Base-by-base conservation (phyloP, 108 stramenopile genomes). In the Cafeteria roenbergensis region DNA sequence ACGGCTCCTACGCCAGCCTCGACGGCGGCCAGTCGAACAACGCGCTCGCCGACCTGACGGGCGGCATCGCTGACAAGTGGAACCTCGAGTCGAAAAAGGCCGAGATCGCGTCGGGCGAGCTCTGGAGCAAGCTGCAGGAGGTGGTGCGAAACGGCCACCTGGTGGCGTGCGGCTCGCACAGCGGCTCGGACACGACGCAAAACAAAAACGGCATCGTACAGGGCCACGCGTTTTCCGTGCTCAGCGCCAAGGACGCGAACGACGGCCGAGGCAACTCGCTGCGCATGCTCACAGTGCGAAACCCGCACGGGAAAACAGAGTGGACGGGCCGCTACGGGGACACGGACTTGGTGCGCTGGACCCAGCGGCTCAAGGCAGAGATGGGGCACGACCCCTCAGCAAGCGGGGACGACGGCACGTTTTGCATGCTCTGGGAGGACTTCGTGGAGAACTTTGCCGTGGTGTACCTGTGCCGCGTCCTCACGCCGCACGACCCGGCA, bases 221-320 rank as follows among this genome's bases (percentile, higher is more conserved):
- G 21, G 68, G 68, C 29, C 68, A 69, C 55, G 68, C 68, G 21
- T 69, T 42, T 25, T 38, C 61, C 4, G 65, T 69, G 21, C n/a
- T 69, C 26, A 6, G 24, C 27, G 62, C 65, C 42, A 25, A 30
- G 14, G 68, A 69, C 27, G 61, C 42, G 33, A 22, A 24, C 0
- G 68, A 69, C 27, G 27, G 42, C 32, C 32, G 33, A 1, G 68
- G 68, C 32, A 37, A 55, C n/a, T 34, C 65, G 35, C 27, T 14
- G 53, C 61, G 30, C 21, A 9, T 69, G 32, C 36, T 69, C 0
- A 32, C 14, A 20, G 22, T 63, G 4, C 62, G 68, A 1, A 65
- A 69, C 29, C 68, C 68, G 14, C 34, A 34, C 30, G 68, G 68
- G 21, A 48, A 29, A 22, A 60, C 61, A 8, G 34, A 65, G 12